Evolutionary conservation across 208 protist genomes (phyloP), one percentile per base, ranked within the genome.

Genomic region (Crithidia mellificae): DNA sequence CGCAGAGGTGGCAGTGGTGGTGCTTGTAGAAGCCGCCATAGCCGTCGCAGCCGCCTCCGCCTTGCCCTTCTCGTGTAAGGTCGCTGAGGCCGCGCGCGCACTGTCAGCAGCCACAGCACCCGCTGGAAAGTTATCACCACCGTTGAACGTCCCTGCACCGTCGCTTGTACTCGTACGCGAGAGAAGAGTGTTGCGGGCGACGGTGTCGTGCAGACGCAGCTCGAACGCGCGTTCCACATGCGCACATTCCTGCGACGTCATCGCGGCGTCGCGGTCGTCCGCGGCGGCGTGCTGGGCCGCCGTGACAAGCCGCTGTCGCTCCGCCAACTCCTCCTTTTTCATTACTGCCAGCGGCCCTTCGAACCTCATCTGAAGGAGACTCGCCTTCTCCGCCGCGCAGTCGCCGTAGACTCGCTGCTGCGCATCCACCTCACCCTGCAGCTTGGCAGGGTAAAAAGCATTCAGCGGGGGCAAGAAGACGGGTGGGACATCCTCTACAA

Each of bases 401-500:
- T 73, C 80, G 50, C 80, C 72, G 56, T 44, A 70, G 25, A 76
- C 8, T 4, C 53, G 50, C 36, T 72, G 74, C 34, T 91, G 54
- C 41, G 59, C 73, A 6, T 68, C 68, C 22, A 84, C 65, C 39
- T 67, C 72, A 51, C 57, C 59, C 65, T 89, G 78, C 36, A 75
- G 55, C n/a, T 39, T 62, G 15, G 83, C 77, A 0, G 72, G 57
- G 46, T 80, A 58, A 65, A 95, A 95, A 38, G 65, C 44, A 11
- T 29, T 19, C 17, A 93, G 77, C 51, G 90, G 81, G 5, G 90
- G 90, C 19, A 95, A 19, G 65, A 78, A 87, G 43, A 84, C 76
- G 1, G 77, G 54, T 6, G 46, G 34, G 1, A 75, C 50, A 55
- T 83, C 78, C 62, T 84, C 73, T 14, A 84, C 49, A 11, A 72